Percentiles rank a stretch among this genome's conserved stretches.
phyloP scores from a whole-genome alignment of 2,329 filamentous ascomycete species.

The Fusarium sterilihyphosum region DNA sequence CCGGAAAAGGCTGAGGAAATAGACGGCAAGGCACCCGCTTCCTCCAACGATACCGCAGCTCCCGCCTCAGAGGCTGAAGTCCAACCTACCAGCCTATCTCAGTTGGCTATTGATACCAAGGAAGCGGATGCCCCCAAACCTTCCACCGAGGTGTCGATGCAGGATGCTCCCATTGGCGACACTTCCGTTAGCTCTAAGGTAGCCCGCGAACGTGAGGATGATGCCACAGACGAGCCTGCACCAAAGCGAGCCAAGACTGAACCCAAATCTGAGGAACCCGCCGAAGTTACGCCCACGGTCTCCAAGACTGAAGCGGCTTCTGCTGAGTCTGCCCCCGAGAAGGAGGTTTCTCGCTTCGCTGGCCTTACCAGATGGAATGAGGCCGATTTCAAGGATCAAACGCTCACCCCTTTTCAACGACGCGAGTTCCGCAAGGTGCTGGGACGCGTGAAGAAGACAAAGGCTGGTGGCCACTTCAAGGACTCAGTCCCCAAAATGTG shows the following conservation, averaged over 20 bases:
- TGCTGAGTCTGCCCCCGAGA: conserved; percentile 37
- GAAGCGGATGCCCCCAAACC: conserved; percentile 43
- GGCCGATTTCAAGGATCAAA: conserved; percentile 54
- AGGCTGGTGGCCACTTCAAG: conserved; percentile 79
- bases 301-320: conserved; percentile 25
- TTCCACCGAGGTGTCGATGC: conserved; percentile 60
- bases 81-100: conserved; percentile 51
- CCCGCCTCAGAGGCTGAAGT: conserved; percentile 49
- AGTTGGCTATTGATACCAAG: conserved; percentile 51
- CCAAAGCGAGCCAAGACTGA: conserved; percentile 86
- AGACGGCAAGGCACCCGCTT: conserved; percentile 17
- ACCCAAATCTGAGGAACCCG: conserved; percentile 55
- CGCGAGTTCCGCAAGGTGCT: conserved; percentile 73
- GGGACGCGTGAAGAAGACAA: conserved; percentile 85
- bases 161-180: conserved; percentile 53
- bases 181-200: conserved; percentile 64
- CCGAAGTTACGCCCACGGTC: conserved; percentile 9
- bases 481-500: conserved; percentile 81
- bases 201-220: conserved; percentile 81
- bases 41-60: conserved; percentile 33
- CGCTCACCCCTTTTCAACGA: conserved; percentile 68
- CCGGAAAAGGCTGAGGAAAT: conserved; percentile 27
- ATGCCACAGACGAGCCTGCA: conserved; percentile 70
- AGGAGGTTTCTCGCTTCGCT: conserved; percentile 41
- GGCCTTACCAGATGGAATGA: conserved; percentile 55